Conservation (phyloP, 192 early-diverging fungal genomes). For the Coemansia sp. region DNA sequence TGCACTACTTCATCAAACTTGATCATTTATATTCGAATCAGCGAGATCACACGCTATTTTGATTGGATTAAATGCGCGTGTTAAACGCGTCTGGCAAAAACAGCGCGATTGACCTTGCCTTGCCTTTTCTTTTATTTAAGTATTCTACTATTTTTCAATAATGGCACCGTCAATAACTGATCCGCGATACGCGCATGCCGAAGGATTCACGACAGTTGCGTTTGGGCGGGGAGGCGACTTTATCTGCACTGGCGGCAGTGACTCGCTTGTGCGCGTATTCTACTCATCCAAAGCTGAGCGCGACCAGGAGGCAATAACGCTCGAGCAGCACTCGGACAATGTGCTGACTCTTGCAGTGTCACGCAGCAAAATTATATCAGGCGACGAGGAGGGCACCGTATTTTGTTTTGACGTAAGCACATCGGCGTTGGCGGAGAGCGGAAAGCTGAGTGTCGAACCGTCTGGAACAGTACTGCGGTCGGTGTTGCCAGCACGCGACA, state of each 20-base stretch:
- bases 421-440: slow-evolving; percentile 4
- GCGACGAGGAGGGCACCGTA: slow-evolving; percentile 46
- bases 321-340: slow-evolving; percentile 49
- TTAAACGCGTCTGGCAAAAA: no score
- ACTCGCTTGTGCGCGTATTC: slow-evolving; percentile 45
- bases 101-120: no score
- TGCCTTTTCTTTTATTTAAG: no score
- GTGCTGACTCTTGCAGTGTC: slow-evolving; percentile 33
- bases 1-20: no score
- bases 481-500: slow-evolving; percentile 46
- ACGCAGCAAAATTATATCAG: slow-evolving; percentile 31
- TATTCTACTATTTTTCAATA: background rate
- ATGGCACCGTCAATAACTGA: slow-evolving; percentile 26
- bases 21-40: background rate
- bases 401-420: slow-evolving; percentile 33
- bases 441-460: slow-evolving; percentile 18
- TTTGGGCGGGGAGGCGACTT: slow-evolving; percentile 30
- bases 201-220: slow-evolving; percentile 47
- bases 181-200: slow-evolving; percentile 44
- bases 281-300: slow-evolving; percentile 21
- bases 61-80: background rate
- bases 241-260: slow-evolving; percentile 48
- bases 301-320: slow-evolving; percentile 45
- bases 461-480: slow-evolving; percentile 46
- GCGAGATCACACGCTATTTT: background rate